phyloP scores from a whole-genome alignment of 73 alveolate genomes.

The Halteria grandinella region DNA sequence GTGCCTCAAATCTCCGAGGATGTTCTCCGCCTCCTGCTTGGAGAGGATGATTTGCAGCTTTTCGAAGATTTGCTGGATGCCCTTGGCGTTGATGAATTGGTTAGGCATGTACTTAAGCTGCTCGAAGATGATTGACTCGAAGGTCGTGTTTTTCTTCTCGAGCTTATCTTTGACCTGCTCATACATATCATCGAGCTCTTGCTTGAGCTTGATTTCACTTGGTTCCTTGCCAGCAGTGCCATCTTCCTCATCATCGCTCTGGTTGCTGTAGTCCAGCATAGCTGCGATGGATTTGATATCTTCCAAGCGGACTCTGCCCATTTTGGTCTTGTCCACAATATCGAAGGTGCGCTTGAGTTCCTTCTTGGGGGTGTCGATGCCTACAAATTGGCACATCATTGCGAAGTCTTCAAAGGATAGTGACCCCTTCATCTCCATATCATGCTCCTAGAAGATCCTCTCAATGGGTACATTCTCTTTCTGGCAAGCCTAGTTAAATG shows the following conservation, averaged over 20 bases:
- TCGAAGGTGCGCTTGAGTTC: constrained; percentile 48
- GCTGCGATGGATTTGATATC: constrained; percentile 31
- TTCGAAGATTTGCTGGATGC: constrained; percentile 46
- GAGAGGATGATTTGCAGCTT: constrained; percentile 25
- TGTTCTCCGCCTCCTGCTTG: constrained; percentile 29
- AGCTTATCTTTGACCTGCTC: constrained; percentile 45
- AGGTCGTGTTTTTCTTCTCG: constrained; percentile 51
- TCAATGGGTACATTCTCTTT: constrained; percentile 37
- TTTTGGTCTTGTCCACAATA: constrained; percentile 44
- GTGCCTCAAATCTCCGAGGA: constrained; percentile 36
- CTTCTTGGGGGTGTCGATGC: constrained; percentile 34
- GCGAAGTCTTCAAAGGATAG: constrained; percentile 39
- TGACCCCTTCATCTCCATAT: constrained; percentile 43
- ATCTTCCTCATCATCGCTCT: constrained; percentile 1
- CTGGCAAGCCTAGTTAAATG: constrained; percentile 11
- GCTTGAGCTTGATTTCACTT: constrained; percentile 20
- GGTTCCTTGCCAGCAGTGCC: neutral
- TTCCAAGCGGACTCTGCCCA: constrained; percentile 44
- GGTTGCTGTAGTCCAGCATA: constrained; percentile 23
- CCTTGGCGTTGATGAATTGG: constrained; percentile 41
- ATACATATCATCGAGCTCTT: constrained; percentile 56
- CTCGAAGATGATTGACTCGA: constrained; percentile 26
- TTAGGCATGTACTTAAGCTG: constrained; percentile 44
- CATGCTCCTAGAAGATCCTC: constrained; percentile 62
- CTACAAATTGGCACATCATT: constrained; percentile 16